These are phyloP conservation scores for Aaosphaeria pasadenensis DNA, from an alignment of 2,329 filamentous ascomycete species.

Conservation along the genomic window DNA sequence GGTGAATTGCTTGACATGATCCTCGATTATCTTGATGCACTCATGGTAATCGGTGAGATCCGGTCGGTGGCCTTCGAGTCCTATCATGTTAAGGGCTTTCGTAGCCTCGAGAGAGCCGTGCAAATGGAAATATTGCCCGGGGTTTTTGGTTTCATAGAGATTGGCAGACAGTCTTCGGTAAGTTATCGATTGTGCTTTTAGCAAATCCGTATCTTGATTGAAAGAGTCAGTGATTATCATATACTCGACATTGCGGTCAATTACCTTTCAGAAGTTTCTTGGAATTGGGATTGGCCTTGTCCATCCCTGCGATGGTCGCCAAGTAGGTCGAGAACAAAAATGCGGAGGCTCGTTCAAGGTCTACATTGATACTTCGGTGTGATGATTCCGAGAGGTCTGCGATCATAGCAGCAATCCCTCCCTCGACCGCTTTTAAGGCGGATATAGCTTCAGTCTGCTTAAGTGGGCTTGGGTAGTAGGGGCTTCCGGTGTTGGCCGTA, in stretches of 20 bases:
- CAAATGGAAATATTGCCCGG: conserved; percentile 70
- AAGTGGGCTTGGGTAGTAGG: conserved; percentile 45
- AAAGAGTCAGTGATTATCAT: conserved; percentile 8
- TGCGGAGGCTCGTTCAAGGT: conserved; percentile 53
- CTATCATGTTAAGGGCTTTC: conserved; percentile 68
- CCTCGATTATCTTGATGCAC: conserved; percentile 40
- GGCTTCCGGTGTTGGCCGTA: conserved; percentile 36
- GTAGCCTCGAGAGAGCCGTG: conserved; percentile 72
- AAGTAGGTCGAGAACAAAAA: conserved; percentile 60
- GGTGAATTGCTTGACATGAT: conserved; percentile 40
- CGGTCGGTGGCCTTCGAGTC: conserved; percentile 59
- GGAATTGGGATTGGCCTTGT: conserved; percentile 41
- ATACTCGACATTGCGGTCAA: neutral
- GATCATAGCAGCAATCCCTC: conserved; percentile 58
- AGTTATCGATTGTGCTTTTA: conserved; percentile 66
- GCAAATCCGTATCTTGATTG: conserved; percentile 64
- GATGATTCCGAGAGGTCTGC: conserved; percentile 51
- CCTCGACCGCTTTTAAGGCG: conserved; percentile 60
- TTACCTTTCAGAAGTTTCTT: conserved; percentile 46
- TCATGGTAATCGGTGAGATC: conserved; percentile 52
- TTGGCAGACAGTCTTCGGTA: conserved; percentile 73
- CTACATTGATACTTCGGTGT: conserved; percentile 47
- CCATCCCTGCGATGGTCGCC: conserved; percentile 53
- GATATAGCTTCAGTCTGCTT: conserved; percentile 54
- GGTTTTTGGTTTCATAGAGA: conserved; percentile 65